Percentiles rank a stretch among this genome's conserved stretches.
phyloP scores from a whole-genome alignment of 2,329 filamentous ascomycete genomes.

The Pseudogymnoascus pannorum region DNA sequence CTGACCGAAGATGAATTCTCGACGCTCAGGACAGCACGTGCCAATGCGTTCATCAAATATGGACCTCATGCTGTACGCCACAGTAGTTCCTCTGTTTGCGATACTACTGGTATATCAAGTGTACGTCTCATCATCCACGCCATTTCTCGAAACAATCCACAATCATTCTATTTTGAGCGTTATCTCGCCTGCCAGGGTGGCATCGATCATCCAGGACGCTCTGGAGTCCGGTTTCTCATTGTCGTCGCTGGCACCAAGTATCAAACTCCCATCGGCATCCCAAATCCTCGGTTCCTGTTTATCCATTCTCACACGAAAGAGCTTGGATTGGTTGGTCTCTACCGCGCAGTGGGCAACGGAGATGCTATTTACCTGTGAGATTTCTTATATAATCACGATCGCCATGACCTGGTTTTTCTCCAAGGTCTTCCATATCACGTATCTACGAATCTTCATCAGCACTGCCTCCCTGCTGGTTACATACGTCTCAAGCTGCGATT shows the following conservation, averaged over 20 bases:
- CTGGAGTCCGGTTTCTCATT: not conserved
- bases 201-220: not conserved
- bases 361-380: not conserved
- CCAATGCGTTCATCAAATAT: not conserved
- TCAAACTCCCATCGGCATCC: not conserved
- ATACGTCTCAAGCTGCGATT: not conserved
- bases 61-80: not conserved
- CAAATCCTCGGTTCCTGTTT: not conserved
- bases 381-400: not conserved
- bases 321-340: not conserved
- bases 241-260: not conserved
- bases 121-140: not conserved
- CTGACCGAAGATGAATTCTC: not conserved
- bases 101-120: not conserved
- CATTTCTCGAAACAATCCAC: not conserved
- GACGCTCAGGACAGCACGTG: not conserved
- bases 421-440: not conserved
- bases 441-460: not conserved
- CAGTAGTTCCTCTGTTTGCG: not conserved
- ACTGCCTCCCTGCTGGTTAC: not conserved
- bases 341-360: not conserved
- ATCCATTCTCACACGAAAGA: not conserved
- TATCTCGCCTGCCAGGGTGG: not conserved
- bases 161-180: not conserved
- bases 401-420: not conserved